A percentile compares a stretch with the other conserved stretches of the same genome.
These are phyloP conservation scores for Lantana camara DNA, from an alignment of 257 asterid genomes.

Conservation along the genomic window DNA sequence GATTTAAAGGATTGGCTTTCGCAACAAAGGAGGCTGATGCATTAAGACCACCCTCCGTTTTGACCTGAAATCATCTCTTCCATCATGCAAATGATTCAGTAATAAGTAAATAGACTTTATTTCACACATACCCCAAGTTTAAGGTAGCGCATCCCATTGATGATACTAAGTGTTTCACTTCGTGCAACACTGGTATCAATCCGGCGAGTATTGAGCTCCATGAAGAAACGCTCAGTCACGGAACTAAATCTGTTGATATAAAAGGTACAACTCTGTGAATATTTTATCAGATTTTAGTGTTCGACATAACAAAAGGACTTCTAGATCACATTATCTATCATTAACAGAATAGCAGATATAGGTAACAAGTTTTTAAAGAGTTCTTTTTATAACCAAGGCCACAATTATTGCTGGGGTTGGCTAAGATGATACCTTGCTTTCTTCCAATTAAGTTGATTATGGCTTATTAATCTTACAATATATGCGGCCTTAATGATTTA, in stretches of 20 bases:
- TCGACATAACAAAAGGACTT: constrained; percentile 23
- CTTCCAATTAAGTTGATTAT: neutral
- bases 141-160: constrained; percentile 97
- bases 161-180: constrained; percentile 95
- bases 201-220: constrained; percentile 95
- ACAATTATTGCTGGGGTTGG: constrained; percentile 5
- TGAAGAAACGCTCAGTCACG: constrained; percentile 98
- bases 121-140: constrained; percentile 88
- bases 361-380: constrained; percentile 9
- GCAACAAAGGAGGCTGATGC: constrained; percentile 99
- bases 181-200: constrained; percentile 92
- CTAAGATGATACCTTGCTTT: constrained; percentile 12
- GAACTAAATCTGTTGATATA: constrained; percentile 84
- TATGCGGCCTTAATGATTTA: neutral
- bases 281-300: constrained; percentile 14
- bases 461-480: too few species aligned
- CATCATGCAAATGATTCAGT: constrained; percentile 35
- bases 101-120: constrained; percentile 28
- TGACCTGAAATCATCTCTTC: constrained; percentile 65
- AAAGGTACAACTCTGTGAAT: constrained; percentile 30
- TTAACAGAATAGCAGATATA: constrained; percentile 20
- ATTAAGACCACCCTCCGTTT: constrained; percentile 94
- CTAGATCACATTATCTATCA: constrained; percentile 14
- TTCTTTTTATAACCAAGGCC: constrained; percentile 8
- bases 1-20: constrained; percentile 94